These are phyloP conservation scores for Aspergillus sclerotialis DNA, from an alignment of 2,329 filamentous ascomycete genomes.

Conservation along the genomic window DNA sequence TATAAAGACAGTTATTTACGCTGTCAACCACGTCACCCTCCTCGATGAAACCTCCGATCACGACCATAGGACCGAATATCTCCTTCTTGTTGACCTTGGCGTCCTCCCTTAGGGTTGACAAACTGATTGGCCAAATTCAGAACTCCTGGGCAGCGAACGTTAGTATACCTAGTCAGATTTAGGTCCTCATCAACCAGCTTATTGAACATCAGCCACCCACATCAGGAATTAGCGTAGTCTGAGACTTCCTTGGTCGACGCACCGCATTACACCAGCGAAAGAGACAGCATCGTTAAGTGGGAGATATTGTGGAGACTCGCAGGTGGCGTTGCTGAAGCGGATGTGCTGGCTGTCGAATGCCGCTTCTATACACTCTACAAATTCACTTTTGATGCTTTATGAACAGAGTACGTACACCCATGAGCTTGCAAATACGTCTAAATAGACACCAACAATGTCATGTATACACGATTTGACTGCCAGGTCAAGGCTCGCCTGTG, in stretches of 20 bases:
- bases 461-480: conserved; percentile 7
- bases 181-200: no score
- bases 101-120: neutral
- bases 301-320: neutral
- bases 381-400: neutral
- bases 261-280: neutral
- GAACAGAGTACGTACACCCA: conserved; percentile 16
- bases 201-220: neutral
- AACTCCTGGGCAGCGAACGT: no score
- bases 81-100: neutral
- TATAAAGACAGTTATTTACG: neutral
- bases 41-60: neutral
- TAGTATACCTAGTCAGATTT: no score
- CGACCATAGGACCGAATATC: neutral
- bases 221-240: neutral
- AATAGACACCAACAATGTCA: conserved; percentile 8
- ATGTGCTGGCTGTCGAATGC: neutral
- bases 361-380: neutral
- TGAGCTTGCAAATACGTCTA: conserved; percentile 12
- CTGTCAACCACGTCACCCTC: neutral
- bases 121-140: neutral
- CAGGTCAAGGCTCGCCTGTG: conserved; percentile 17
- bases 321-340: neutral
- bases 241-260: neutral
- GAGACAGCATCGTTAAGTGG: neutral